Evolutionary conservation across 176 grass and related monocot species (phyloP), one percentile per base, ranked within the genome.

Genomic region (Raddia guianensis): DNA sequence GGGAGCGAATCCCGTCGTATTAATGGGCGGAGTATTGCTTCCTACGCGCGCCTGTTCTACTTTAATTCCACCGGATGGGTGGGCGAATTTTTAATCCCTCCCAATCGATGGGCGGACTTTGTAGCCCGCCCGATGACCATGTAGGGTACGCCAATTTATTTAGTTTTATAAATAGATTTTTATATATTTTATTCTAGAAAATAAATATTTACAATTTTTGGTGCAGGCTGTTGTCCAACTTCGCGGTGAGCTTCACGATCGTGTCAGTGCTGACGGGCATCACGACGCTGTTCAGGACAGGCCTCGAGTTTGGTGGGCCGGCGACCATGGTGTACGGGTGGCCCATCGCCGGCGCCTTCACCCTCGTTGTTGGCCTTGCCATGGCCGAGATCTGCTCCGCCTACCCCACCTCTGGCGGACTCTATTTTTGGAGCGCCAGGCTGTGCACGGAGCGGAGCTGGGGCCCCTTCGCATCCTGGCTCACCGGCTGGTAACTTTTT

Each of bases 381-480:
- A 97, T 97, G 94, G 91, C 87, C 35, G 94, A 97, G 90, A 92
- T 97, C 18, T 97, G 95, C 72, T 97, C 95, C 20, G 89, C 92
- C 8, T 97, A 87, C 82, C 95, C 95, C 0, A 97, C 95, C 21
- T 97, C 95, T 1, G 92, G 90, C 3, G 95, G 92, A 0, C 86
- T 97, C 66, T 97, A 97, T 83, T 97, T 92, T 77, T 97, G 91
- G 90, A 94, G 95, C 57, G 90, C 95, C 18, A 86, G 63, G 69
- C 92, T 94, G 21, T 93, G 91, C 45, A 79, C 78, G 56, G 37
- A 78, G 5, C 57, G 68, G 0, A 33, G 66, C 0, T 94, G 92
- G 95, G 95, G 87, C 2, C 94, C 91, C 21, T 89, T 97, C 67
- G 94, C 94, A n/a, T 82, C 90, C 0, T 93, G 93, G 93, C 78